A percentile compares a stretch with the other conserved stretches of the same genome.
Evolutionary conservation across 148 eudicot species (phyloP).

Genomic region (Cornus controversa): DNA sequence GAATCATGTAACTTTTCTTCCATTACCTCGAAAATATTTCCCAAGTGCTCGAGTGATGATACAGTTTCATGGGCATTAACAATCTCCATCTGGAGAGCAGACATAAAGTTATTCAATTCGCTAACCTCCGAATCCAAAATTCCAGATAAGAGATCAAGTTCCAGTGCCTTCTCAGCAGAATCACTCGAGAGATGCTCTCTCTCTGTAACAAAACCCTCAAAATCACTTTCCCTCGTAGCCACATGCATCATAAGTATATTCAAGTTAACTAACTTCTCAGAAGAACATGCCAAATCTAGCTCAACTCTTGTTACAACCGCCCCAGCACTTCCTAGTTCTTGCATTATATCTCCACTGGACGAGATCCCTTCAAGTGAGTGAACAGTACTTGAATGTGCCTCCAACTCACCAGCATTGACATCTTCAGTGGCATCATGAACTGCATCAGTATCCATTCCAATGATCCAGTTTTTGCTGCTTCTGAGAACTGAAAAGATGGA

Average conservation of each 20-base stretch:
- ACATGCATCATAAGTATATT: slow-evolving; percentile 76
- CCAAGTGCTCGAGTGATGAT: slow-evolving; percentile 44
- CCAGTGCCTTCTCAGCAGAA: slow-evolving; percentile 51
- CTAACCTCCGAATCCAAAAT: slow-evolving; percentile 68
- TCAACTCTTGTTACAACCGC: slow-evolving; percentile 55
- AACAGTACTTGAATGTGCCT: slow-evolving; percentile 33
- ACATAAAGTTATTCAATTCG: slow-evolving; percentile 48
- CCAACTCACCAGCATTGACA: slow-evolving; percentile 40
- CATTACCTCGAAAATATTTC: slow-evolving; percentile 33
- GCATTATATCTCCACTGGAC: slow-evolving; percentile 41
- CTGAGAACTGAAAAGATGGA: slow-evolving; percentile 17
- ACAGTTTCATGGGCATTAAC: slow-evolving; percentile 35
- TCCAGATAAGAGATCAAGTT: slow-evolving; percentile 75
- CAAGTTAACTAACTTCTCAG: slow-evolving; percentile 83
- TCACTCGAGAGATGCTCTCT: slow-evolving; percentile 34
- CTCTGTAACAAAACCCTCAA: slow-evolving; percentile 59
- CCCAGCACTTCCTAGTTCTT: slow-evolving; percentile 35
- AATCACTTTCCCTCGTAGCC: slow-evolving; percentile 72
- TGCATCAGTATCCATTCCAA: slow-evolving; percentile 45
- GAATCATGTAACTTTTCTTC: slow-evolving; percentile 60
- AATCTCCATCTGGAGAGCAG: slow-evolving; percentile 49
- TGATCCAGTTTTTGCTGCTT: slow-evolving; percentile 9
- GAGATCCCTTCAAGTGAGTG: slow-evolving; percentile 34
- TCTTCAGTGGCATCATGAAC: slow-evolving; percentile 35
- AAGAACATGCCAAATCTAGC: slow-evolving; percentile 63